These are phyloP conservation scores for Friedmanniomyces simplex DNA, from an alignment of 495 filamentous ascomycete species.

Conservation along the genomic window DNA sequence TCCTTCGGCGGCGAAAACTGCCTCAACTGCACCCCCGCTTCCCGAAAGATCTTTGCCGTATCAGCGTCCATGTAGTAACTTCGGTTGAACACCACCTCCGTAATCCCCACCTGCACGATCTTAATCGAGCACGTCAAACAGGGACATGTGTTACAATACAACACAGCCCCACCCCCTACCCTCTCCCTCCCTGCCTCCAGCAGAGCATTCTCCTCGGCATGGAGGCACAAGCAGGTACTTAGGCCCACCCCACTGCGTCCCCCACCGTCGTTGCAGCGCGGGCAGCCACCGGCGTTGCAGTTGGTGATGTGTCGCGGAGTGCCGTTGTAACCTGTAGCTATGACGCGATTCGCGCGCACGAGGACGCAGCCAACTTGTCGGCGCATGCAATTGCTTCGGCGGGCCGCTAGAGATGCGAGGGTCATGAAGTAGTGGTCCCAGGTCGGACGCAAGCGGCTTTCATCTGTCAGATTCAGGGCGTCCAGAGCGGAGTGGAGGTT, in stretches of 20 bases:
- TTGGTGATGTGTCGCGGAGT: conserved; percentile 78
- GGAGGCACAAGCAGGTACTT: conserved; percentile 82
- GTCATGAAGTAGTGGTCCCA: conserved; percentile 99
- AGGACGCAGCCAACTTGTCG: conserved; percentile 88
- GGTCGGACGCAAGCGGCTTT: conserved; percentile 71
- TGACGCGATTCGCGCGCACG: conserved; percentile 78
- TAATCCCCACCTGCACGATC: conserved; percentile 89
- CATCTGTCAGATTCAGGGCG: conserved; percentile 61
- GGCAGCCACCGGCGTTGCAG: conserved; percentile 88
- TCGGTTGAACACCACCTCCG: conserved; percentile 87
- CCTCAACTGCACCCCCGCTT: conserved; percentile 66
- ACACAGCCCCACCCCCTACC: conserved; percentile 62
- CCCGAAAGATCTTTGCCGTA: conserved; percentile 62
- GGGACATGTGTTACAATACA: conserved; percentile 96
- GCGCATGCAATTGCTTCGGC: conserved; percentile 96
- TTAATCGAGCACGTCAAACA: conserved; percentile 98
- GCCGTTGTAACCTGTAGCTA: conserved; percentile 96
- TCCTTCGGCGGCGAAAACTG: conserved; percentile 56
- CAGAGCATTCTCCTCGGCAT: conserved; percentile 94
- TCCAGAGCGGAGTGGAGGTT: conserved; percentile 58
- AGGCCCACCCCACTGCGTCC: conserved; percentile 62
- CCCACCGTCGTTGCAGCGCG: conserved; percentile 59
- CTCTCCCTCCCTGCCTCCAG: conserved; percentile 88
- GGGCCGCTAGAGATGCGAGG: conserved; percentile 80
- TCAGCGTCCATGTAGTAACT: conserved; percentile 84